Percentiles rank a stretch among this genome's conserved stretches.
Evolutionary conservation across 192 early-diverging fungal species (phyloP).

Genomic region (Entomortierella lignicola): DNA sequence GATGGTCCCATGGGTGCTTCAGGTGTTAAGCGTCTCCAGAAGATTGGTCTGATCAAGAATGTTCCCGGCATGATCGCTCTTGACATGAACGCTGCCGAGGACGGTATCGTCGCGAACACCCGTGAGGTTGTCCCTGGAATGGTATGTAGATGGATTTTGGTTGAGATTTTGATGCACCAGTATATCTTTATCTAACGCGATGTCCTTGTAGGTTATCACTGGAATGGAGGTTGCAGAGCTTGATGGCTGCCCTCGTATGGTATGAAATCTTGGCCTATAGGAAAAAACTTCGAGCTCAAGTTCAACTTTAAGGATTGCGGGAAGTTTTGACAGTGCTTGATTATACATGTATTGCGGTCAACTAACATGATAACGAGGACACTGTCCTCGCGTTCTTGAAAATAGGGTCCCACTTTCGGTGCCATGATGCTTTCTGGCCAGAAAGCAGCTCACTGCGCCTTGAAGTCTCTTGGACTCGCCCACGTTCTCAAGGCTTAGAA

Average conservation of each 20-base stretch:
- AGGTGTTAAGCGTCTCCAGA: conserved; percentile 71
- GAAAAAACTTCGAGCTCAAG: too few species aligned
- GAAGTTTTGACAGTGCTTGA: too few species aligned
- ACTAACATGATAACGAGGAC: not conserved
- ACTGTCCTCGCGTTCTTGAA: conserved; percentile 3
- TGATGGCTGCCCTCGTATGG: conserved; percentile 77
- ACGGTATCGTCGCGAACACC: conserved; percentile 72
- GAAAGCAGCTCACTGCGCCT: conserved; percentile 75
- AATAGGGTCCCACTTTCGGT: conserved; percentile 60
- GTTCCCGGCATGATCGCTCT: conserved; percentile 71
- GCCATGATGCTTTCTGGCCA: conserved; percentile 76
- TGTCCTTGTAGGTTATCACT: conserved; percentile 28
- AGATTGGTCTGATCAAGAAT: conserved; percentile 66
- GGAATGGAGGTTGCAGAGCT: conserved; percentile 82
- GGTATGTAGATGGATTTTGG: too few species aligned
- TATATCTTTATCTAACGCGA: not conserved
- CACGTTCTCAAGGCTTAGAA: conserved; percentile 27
- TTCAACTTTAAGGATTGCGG: too few species aligned
- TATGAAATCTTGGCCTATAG: conserved; percentile 41
- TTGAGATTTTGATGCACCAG: too few species aligned
- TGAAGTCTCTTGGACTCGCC: conserved; percentile 57
- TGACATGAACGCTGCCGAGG: conserved; percentile 78
- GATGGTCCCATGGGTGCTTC: conserved; percentile 79
- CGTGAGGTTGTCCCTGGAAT: conserved; percentile 76
- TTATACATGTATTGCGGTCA: not conserved